Conservation (phyloP, 148 eudicot genomes). For the Rhododendron mucronatum region DNA sequence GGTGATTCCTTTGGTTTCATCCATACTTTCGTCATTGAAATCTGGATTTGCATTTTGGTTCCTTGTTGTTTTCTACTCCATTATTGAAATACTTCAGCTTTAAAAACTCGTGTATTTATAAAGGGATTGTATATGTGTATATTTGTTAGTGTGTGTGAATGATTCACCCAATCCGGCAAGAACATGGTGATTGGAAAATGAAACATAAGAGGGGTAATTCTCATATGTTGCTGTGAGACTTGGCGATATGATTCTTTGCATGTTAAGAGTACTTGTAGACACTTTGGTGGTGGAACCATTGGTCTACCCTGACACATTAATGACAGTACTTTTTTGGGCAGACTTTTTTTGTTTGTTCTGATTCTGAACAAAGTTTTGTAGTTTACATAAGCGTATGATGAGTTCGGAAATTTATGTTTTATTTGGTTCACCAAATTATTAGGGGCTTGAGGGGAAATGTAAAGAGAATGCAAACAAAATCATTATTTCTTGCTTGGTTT, state of each 20-base stretch:
- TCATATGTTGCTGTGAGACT: neutral
- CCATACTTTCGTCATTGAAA: neutral
- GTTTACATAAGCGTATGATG: neutral
- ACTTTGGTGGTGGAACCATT: neutral
- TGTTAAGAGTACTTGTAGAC: neutral
- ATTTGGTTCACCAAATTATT: neutral
- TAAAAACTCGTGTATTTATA: neutral
- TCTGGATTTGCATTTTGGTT: neutral
- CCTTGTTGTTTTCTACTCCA: neutral
- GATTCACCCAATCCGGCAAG: neutral
- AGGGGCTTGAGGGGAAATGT: neutral
- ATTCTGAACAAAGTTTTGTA: neutral
- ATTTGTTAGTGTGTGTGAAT: neutral
- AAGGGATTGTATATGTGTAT: neutral
- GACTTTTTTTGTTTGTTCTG: neutral
- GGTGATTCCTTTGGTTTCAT: conserved; percentile 30
- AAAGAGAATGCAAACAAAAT: neutral
- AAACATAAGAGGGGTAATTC: neutral
- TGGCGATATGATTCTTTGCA: neutral
- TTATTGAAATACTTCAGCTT: neutral
- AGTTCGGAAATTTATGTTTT: neutral
- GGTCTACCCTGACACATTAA: neutral
- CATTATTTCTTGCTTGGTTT: neutral
- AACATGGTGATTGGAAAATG: neutral
- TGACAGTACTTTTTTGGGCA: neutral